Conservation (phyloP, 2,329 filamentous ascomycete genomes). For the Verticillium dahliae region DNA sequence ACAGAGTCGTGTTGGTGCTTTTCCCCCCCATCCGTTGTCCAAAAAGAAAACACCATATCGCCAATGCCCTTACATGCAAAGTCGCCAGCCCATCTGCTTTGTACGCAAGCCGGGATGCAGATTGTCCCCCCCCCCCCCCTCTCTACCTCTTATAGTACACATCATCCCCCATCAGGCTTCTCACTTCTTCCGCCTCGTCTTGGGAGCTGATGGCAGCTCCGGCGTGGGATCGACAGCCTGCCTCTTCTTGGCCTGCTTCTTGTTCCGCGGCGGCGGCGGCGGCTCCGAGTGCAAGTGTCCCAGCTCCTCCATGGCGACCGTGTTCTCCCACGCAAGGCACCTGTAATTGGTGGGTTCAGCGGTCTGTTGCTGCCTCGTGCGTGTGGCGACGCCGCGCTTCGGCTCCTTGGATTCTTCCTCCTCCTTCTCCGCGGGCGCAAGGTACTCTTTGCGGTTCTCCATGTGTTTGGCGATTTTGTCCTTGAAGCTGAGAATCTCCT, state of each 20-base stretch:
- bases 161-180: background rate
- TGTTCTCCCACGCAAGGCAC: constrained; percentile 50
- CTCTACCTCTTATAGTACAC: background rate
- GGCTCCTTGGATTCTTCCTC: constrained; percentile 30
- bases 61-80: background rate
- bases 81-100: background rate
- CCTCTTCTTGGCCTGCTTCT: constrained; percentile 47
- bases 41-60: background rate
- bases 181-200: constrained; percentile 15
- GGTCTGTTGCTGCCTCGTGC: constrained; percentile 36
- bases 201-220: constrained; percentile 14
- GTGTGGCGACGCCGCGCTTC: constrained; percentile 35
- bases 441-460: constrained; percentile 70
- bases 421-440: constrained; percentile 40
- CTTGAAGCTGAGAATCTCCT: constrained; percentile 73
- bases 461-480: constrained; percentile 74
- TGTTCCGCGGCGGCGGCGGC: constrained; percentile 41
- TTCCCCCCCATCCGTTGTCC: background rate
- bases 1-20: background rate
- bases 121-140: background rate
- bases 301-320: constrained; percentile 48
- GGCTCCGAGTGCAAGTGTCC: constrained; percentile 52
- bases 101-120: background rate
- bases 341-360: constrained; percentile 39
- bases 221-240: constrained; percentile 25